Evolutionary conservation across 345 rosid genomes (phyloP), one percentile per base, ranked within the genome.

Genomic region (Aurinia saxatilis): DNA sequence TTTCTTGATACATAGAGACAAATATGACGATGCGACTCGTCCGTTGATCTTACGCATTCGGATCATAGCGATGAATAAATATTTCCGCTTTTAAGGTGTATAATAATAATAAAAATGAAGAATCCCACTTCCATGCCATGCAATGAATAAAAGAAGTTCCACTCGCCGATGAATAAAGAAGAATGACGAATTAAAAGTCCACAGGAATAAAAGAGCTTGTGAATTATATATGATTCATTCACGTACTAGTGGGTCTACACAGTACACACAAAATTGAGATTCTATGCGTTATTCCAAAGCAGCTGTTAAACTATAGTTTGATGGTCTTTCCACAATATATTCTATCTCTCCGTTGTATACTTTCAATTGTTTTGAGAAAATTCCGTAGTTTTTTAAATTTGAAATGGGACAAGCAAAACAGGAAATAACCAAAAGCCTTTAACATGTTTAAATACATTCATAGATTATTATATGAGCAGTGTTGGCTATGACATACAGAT

Each of bases 281-380:
- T 60, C 80, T 56, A 6, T 65, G 83, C 82, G 75, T 84, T 73
- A 73, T 7, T 49, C 34, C 54, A 73, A 82, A 86, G 93, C 83
- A 77, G 77, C 70, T 50, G 39, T 52, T 40, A 21, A 44, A 68
- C 42, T 33, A 25, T 14, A 12, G 58, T 11, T 17, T 15, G 33
- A 40, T 68, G 15, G 11, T 25, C 52, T 33, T 42, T 21, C 15
- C 57, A 33, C n/a, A 47, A 2, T 51, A n/a, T 39, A 16, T 7
- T 55, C 10, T 2, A 7, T 18, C 36, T 15, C 12, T 57, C 25
- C 30, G 30, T 27, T 2, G 30, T 48, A 50, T 61, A n/a, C n/a
- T n/a, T n/a, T n/a, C n/a, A n/a, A n/a, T 39, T 55, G 27, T 15
- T 36, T 36, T 4, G 13, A 34, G 21, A 15, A 48, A 23, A 0